Evolutionary conservation across 768 basidiomycete genomes (phyloP).

Genomic region (Podaxis rugospora): DNA sequence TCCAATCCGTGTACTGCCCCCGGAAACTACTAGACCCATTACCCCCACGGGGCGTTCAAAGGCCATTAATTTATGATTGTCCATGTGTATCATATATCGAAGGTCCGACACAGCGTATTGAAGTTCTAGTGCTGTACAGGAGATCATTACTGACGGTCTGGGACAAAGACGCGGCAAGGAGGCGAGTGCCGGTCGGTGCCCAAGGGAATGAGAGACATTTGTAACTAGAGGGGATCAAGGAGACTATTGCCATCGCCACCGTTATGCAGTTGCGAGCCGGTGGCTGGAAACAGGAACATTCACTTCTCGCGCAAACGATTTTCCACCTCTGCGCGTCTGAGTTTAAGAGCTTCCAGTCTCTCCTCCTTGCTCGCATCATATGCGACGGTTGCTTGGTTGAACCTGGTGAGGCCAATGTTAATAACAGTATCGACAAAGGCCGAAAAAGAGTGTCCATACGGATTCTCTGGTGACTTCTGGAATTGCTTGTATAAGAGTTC

Average conservation of each 20-base stretch:
- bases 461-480: constrained; percentile 95
- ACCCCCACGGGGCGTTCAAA: background rate
- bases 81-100: background rate
- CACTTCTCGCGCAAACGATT: constrained; percentile 55
- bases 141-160: background rate
- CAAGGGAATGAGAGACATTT: background rate
- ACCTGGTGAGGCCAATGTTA: constrained; percentile 38
- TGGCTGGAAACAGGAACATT: background rate
- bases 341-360: constrained; percentile 69
- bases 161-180: background rate
- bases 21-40: background rate
- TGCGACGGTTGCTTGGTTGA: constrained; percentile 74
- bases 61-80: background rate
- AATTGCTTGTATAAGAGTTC: constrained; percentile 91
- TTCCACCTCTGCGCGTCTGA: constrained; percentile 60
- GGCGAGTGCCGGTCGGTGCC: too few species aligned
- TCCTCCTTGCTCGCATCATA: constrained; percentile 91
- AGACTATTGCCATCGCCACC: background rate
- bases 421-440: background rate
- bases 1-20: background rate
- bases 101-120: background rate
- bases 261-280: background rate
- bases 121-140: background rate
- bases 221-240: background rate
- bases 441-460: constrained; percentile 45